Base-by-base conservation (phyloP, 2,329 filamentous ascomycete species). In the Akanthomyces uredinophilus region DNA sequence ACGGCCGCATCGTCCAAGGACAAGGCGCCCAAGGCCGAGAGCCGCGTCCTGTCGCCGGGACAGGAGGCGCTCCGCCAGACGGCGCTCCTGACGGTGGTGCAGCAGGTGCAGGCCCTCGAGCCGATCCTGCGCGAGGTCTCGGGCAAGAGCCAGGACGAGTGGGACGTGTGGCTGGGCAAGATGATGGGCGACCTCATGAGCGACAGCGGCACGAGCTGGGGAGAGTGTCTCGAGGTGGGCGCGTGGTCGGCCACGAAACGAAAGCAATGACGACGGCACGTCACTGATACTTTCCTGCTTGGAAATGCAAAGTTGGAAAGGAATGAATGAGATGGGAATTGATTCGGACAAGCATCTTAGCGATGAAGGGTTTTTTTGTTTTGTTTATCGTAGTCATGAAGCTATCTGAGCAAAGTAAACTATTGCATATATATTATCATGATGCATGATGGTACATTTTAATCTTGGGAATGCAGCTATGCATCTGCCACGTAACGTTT, bases 141-240 rank as follows among this genome's bases (percentile, higher is more conserved):
- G 70, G 90, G 89, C 16, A 96, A 96, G 79, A 91, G 89, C 69
- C 86, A 90, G 70, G 92, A 96, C 68, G 93, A 97, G 76, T 97
- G 92, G 92, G 90, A 96, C 73, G 81, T 86, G 47, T 97, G 93
- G 93, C 86, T 90, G 77, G 87, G 88, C 46, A 91, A 88, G 74
- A 91, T 96, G 89, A 94, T 92, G 83, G 84, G 85, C 52, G 89
- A 95, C 74, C 75, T 97, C 70, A 82, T 96, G 70, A 87, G 89
- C 72, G 88, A 94, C 64, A 87, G 87, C 60, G 90, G 91, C 22
- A 88, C 90, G 20, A 87, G 85, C 53, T 92, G 87, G 79, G 92
- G 93, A 53, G 93, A 97, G 74, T 96, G 92, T 74, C 77, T 97
- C 22, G 91, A 86, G 69, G 86, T 92, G 66, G 91, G 94, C 43